Conservation (phyloP, 192 early-diverging fungal species). For the Podila epigama region DNA sequence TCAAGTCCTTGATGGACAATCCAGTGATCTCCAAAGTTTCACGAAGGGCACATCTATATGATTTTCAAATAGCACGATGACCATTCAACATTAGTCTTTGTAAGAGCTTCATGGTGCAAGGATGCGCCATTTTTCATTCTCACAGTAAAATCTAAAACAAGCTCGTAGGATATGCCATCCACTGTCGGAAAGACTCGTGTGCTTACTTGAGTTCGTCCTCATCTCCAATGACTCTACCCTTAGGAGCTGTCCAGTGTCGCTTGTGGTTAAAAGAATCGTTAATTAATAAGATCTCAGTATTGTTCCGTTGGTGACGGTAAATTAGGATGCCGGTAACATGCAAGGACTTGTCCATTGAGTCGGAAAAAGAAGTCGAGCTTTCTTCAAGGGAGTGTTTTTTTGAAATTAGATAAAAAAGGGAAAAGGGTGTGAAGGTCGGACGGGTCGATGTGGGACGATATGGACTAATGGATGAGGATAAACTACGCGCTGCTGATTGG, state of each 20-base stretch:
- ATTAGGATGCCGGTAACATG: constrained; percentile 74
- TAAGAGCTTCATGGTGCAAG: too few species aligned
- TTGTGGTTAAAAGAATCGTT: constrained; percentile 84
- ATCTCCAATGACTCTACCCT: constrained; percentile 76
- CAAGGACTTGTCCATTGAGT: constrained; percentile 58
- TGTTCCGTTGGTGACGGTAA: constrained; percentile 72
- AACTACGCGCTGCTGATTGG: too few species aligned
- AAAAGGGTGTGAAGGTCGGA: neutral
- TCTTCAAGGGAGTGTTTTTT: constrained; percentile 1
- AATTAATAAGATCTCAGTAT: constrained; percentile 81
- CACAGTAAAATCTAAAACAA: too few species aligned
- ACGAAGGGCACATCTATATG: constrained; percentile 77
- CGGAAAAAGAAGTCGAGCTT: constrained; percentile 9
- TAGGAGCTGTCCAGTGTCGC: constrained; percentile 85
- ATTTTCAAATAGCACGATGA: neutral
- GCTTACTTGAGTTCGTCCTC: constrained; percentile 89
- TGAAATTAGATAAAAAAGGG: neutral
- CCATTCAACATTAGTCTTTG: neutral
- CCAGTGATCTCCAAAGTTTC: constrained; percentile 79
- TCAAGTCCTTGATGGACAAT: constrained; percentile 71
- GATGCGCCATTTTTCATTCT: too few species aligned
- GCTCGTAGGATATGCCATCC: too few species aligned
- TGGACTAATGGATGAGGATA: too few species aligned
- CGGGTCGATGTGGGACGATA: neutral
- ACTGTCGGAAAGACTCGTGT: too few species aligned